A percentile compares a stretch with the other conserved stretches of the same genome.
These are phyloP conservation scores for Bacidia gigantensis DNA, from an alignment of 495 filamentous ascomycete genomes.

Conservation along the genomic window DNA sequence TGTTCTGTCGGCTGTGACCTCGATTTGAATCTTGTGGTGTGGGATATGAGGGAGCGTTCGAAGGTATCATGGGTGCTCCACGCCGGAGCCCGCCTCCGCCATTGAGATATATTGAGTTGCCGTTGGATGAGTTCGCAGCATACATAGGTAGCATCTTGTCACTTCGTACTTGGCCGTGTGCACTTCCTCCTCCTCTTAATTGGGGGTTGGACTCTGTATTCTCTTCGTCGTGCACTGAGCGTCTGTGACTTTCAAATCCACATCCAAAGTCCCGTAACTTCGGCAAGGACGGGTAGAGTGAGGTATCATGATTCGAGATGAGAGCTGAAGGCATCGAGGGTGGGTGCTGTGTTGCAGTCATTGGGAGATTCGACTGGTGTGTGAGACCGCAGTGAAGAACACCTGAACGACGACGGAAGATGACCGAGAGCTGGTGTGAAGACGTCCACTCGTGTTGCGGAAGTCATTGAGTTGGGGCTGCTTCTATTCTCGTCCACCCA, in stretches of 20 bases:
- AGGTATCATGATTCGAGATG: constrained; percentile 5
- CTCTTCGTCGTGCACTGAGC: constrained; percentile 14
- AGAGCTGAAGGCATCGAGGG: constrained; percentile 14
- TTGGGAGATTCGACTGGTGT: background rate
- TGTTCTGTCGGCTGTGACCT: constrained; percentile 20
- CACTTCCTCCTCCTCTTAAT: constrained; percentile 23
- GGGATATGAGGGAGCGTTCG: constrained; percentile 17
- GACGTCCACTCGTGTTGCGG: background rate
- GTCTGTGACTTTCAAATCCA: constrained; percentile 20
- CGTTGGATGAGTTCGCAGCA: too few species aligned
- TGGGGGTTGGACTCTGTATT: constrained; percentile 24
- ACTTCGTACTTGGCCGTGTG: too few species aligned
- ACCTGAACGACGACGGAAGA: too few species aligned
- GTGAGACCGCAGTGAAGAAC: background rate
- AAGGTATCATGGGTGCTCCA: constrained; percentile 10
- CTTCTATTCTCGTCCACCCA: background rate
- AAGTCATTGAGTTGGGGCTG: background rate
- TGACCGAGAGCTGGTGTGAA: too few species aligned
- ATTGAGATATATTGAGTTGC: background rate
- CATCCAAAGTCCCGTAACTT: constrained; percentile 9
- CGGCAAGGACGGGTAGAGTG: constrained; percentile 12
- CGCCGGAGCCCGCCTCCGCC: background rate
- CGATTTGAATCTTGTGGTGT: constrained; percentile 18
- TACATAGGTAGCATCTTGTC: too few species aligned
- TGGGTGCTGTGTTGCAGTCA: constrained; percentile 6